Evolutionary conservation across 1,139 yeast species (phyloP), one percentile per base, ranked within the genome.

Genomic region (Kluyveromyces marxianus): DNA sequence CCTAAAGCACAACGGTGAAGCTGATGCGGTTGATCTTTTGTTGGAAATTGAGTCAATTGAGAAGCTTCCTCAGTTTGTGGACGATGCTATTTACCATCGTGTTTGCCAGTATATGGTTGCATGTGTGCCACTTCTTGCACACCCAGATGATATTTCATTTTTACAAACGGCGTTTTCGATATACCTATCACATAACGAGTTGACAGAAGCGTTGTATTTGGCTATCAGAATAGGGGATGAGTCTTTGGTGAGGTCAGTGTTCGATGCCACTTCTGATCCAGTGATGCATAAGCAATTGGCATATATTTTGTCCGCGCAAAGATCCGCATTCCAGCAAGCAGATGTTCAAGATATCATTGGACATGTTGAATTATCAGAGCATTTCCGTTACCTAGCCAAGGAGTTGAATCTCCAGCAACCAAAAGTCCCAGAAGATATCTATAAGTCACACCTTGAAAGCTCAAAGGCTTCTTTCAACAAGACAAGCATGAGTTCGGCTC

Each of bases 51-150:
- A 92, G 68, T 74, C 81, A 47, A 84, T 92, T 57, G 96, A 87
- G 59, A 79, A 81, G 61, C 72, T 94, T 53, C 83, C 94, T 6
- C 79, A 81, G 54, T 87, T 77, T 66, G 95, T 90, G 48, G 98
- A 92, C 65, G 83, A 82, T 53, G 76, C 81, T 61, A 87, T 95
- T 4, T 90, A 75, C 63, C 81, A 81, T 44, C 80, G 98, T 65
- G 97, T 90, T 28, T 90, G 98, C 63, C 79, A 87, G 54, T 92
- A 92, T 66, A 83, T 92, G 83, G 90, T 88, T 37, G 86, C 96
- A 51, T 92, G 98, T 69, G 97, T 92, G 21, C 96, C 97, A 31
- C 76, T 90, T 53, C 75, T 92, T 61, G 95, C 97, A 25, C 96
- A 96, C 28, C 97, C 97, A 8, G 97, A 92, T 62, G 97, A 90